Conservation (phyloP, 352 stramenopile genomes). For the Pythium pyrilobum region DNA sequence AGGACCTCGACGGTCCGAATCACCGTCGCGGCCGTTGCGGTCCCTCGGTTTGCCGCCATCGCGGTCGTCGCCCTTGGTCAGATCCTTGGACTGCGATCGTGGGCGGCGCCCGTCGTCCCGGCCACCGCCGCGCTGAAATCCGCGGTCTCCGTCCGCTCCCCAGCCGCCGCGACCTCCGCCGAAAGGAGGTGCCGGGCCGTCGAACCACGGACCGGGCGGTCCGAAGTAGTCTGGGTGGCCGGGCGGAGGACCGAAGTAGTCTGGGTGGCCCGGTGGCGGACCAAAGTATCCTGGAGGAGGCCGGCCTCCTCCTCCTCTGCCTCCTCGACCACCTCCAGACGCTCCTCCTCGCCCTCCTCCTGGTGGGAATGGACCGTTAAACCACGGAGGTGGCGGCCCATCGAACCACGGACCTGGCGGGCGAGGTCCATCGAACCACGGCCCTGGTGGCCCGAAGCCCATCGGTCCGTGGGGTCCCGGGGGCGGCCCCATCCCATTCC, state of each 20-base stretch:
- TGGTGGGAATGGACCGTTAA: constrained; percentile 70
- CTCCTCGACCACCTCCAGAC: constrained; percentile 35
- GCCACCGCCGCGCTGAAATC: constrained; percentile 18
- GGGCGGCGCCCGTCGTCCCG: constrained; percentile 42
- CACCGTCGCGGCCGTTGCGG: constrained; percentile 22
- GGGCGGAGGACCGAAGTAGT: constrained; percentile 69
- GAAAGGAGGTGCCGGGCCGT: constrained; percentile 51
- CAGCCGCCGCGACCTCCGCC: constrained; percentile 34
- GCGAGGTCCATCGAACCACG: constrained; percentile 69
- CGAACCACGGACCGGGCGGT: constrained; percentile 62
- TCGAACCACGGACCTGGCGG: constrained; percentile 75
- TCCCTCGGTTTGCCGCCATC: constrained; percentile 25
- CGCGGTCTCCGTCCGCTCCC: constrained; percentile 41
- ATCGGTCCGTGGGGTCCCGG: constrained; percentile 35
- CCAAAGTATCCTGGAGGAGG: constrained; percentile 68
- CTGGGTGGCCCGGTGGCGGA: constrained; percentile 41
- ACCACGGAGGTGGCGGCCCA: constrained; percentile 65
- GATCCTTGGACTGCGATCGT: constrained; percentile 37
- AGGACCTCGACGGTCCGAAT: constrained; percentile 4
- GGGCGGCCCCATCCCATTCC: constrained; percentile 29
- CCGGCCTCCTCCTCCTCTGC: constrained; percentile 36
- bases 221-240: constrained; percentile 78
- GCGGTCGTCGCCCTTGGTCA: constrained; percentile 25
- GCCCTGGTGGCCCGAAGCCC: constrained; percentile 50
- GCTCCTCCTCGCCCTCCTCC: constrained; percentile 30